phyloP scores from a whole-genome alignment of 257 asterid genomes.

The Knoxia roxburghii region DNA sequence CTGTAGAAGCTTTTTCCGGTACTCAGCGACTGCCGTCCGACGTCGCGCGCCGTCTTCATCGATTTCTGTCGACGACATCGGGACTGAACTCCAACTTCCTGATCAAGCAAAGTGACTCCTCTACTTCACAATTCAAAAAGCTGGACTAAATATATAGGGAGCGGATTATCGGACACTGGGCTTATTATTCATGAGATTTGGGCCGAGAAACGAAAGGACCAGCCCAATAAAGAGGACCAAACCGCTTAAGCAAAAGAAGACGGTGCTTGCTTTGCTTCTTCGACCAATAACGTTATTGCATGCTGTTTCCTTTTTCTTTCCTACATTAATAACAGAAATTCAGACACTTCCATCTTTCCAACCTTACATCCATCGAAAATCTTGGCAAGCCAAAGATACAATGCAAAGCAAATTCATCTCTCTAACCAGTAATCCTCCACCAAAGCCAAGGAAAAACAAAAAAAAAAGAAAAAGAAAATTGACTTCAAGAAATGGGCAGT shows the following conservation, averaged over 20 bases:
- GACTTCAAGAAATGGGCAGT: not conserved
- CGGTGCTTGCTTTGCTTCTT: too few species aligned
- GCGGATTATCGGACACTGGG: too few species aligned
- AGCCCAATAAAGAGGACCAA: too few species aligned
- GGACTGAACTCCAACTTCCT: constrained; percentile 1
- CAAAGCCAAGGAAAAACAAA: not conserved
- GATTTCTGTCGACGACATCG: constrained; percentile 29
- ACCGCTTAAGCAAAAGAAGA: too few species aligned
- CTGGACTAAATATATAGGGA: not conserved
- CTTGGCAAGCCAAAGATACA: constrained; percentile 10
- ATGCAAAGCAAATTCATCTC: constrained; percentile 3
- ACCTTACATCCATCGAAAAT: constrained; percentile 22
- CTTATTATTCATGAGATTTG: not conserved
- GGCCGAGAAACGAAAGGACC: not conserved
- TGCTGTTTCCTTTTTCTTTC: not conserved
- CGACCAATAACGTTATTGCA: too few species aligned
- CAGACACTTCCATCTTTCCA: not conserved
- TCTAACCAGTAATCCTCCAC: constrained; percentile 9
- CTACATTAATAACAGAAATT: constrained; percentile 14
- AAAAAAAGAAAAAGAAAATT: not conserved
- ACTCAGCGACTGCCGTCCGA: constrained; percentile 25
- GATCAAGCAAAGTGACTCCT: not conserved
- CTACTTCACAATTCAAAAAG: not conserved
- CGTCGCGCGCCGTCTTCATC: constrained; percentile 42
- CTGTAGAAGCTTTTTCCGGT: constrained; percentile 36